Base-by-base conservation (phyloP, 108 stramenopile species). In the Nitzschia inconspicua region DNA sequence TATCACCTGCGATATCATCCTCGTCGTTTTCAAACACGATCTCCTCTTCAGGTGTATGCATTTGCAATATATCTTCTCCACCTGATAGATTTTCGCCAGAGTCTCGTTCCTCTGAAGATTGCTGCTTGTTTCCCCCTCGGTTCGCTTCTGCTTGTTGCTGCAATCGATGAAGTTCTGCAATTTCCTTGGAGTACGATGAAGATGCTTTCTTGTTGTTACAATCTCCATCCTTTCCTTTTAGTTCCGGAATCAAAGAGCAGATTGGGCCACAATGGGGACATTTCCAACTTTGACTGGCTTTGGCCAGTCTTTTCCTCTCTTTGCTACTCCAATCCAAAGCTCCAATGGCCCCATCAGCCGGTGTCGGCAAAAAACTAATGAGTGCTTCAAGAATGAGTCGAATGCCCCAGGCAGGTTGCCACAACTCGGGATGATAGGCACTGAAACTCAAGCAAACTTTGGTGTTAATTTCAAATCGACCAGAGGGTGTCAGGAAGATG, bases 311-410 rank as follows among this genome's bases (percentile, higher is more conserved):
- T 37, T 79, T 62, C 10, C 94, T 75, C 61, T 95, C 94, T 24
- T 76, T 71, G 10, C 68, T 47, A 36, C 63, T 82, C 86, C 88
- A 95, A 71, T 99, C 95, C 41, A 99, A 70, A 0, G 95, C 94
- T 0, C 98, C 98, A 57, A 99, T 84, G 6, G 98, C 98, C 8
- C 97, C 96, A 60, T 96, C 95, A 0, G 89, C 93, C 6, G 95
- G 94, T 0, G 97, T 92, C 0, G 95, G 96, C 4, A 99, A 59
- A 56, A 99, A 99, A 66, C 82, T 83, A 42, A 98, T 97, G 13
- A 99, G 66, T 7, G 98, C 98, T 65, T 98, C 97, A 29, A 99
- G 75, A 41, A 99, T 99, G 3, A 96, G 68, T 24, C 98, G 91
- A 46, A 99, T 88, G 13, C 96, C 95, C 96, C 96, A 96, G 1